phyloP scores from a whole-genome alignment of 1,284 basidiomycete species.

The Blastosporella zonata region DNA sequence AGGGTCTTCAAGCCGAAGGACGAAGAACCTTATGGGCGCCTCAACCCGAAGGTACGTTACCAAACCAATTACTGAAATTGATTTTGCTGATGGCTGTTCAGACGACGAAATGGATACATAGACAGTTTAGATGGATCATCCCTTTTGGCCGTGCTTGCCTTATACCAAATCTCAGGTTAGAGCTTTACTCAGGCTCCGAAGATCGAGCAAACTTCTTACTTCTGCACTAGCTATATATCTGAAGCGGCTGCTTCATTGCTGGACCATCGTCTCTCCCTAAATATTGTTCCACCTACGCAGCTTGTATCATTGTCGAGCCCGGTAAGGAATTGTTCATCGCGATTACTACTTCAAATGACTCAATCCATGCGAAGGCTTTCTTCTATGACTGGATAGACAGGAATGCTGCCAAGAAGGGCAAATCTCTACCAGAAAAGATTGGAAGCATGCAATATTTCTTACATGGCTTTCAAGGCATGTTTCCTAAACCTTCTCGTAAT shows the following conservation, averaged over 20 bases:
- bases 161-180: constrained; percentile 80
- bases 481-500: not conserved
- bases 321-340: constrained; percentile 37
- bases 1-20: constrained; percentile 91
- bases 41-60: constrained; percentile 71
- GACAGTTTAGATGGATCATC: constrained; percentile 81
- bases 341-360: not conserved
- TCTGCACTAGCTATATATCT: constrained; percentile 36
- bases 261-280: constrained; percentile 69
- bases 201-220: constrained; percentile 7
- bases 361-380: constrained; percentile 56
- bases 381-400: constrained; percentile 89
- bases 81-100: constrained; percentile 27
- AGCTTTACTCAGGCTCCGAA: constrained; percentile 1
- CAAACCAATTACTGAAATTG: not conserved
- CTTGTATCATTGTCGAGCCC: constrained; percentile 80
- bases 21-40: constrained; percentile 80
- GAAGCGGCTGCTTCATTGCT: constrained; percentile 83
- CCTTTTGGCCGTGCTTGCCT: constrained; percentile 84
- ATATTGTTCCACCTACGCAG: constrained; percentile 86
- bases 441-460: constrained; percentile 90
- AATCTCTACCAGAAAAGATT: constrained; percentile 79
- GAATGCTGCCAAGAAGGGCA: constrained; percentile 75
- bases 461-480: constrained; percentile 73
- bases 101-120: constrained; percentile 90